Conservation (phyloP, 257 asterid species). For the Lavandula angustifolia region DNA sequence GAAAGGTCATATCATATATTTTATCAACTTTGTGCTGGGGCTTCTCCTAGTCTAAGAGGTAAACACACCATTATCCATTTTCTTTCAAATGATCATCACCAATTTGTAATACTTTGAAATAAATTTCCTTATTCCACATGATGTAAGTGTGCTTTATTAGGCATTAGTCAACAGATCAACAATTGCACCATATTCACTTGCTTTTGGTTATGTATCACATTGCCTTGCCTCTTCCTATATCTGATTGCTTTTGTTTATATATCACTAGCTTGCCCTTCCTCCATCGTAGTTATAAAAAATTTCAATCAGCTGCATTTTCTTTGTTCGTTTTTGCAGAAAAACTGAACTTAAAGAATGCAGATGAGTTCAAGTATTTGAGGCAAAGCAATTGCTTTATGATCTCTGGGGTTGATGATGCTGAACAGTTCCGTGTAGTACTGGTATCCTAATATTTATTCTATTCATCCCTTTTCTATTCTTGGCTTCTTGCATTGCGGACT, state of each 20-base stretch:
- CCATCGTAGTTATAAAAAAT: constrained; percentile 5
- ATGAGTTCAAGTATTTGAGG: constrained; percentile 74
- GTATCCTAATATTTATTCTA: constrained; percentile 43
- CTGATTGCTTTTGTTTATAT: constrained; percentile 12
- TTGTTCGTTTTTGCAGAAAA: constrained; percentile 59
- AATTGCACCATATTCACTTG: neutral
- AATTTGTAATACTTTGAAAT: constrained; percentile 14
- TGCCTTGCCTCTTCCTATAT: constrained; percentile 8
- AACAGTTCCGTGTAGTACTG: constrained; percentile 75
- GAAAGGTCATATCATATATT: constrained; percentile 99
- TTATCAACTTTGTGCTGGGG: constrained; percentile 98
- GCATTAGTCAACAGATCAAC: constrained; percentile 23
- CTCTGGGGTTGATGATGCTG: constrained; percentile 93
- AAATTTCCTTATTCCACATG: neutral
- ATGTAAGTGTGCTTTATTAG: constrained; percentile 12
- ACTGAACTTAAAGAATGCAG: constrained; percentile 64
- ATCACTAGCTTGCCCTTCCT: neutral
- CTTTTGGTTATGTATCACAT: constrained; percentile 17
- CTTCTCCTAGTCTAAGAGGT: constrained; percentile 90
- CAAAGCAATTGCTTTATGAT: constrained; percentile 82
- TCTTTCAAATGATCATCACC: constrained; percentile 14
- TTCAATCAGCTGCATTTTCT: constrained; percentile 15
- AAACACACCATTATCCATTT: constrained; percentile 20
- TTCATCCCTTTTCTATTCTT: constrained; percentile 14
- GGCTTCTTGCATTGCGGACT: constrained; percentile 28